phyloP scores from a whole-genome alignment of 1,139 yeast genomes.

The Candida anutae region DNA sequence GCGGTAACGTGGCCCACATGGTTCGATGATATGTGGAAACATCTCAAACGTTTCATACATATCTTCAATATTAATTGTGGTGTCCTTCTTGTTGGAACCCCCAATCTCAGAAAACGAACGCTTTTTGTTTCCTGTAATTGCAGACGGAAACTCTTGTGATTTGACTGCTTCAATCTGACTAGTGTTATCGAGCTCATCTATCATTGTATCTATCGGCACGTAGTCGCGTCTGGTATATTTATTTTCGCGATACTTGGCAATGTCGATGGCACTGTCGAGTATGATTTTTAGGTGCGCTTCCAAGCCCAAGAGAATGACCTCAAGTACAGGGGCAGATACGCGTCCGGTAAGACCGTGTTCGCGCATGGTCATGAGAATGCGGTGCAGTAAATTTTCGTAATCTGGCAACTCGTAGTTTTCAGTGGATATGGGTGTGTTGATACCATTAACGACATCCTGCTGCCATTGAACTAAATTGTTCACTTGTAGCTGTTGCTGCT shows the following conservation, averaged over 20 bases:
- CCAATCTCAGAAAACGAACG: constrained; percentile 13
- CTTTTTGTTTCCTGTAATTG: constrained; percentile 7
- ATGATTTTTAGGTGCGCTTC: constrained; percentile 72
- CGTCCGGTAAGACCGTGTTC: constrained; percentile 90
- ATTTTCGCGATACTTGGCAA: constrained; percentile 51
- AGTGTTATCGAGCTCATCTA: neutral
- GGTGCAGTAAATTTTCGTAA: constrained; percentile 53
- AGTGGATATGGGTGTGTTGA: constrained; percentile 73
- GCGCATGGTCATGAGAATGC: constrained; percentile 78
- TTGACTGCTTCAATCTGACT: neutral
- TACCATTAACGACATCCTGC: constrained; percentile 87
- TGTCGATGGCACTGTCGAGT: constrained; percentile 68
- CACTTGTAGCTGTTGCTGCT: constrained; percentile 40
- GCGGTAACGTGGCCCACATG: constrained; percentile 52
- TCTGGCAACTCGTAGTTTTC: constrained; percentile 84
- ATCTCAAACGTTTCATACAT: constrained; percentile 54
- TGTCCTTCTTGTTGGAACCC: constrained; percentile 11
- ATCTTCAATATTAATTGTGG: constrained; percentile 57
- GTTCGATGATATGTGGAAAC: constrained; percentile 62
- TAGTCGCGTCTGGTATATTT: constrained; percentile 44
- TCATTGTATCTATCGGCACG: constrained; percentile 12
- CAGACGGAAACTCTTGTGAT: constrained; percentile 1
- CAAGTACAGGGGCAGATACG: constrained; percentile 64
- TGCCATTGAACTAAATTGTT: constrained; percentile 77
- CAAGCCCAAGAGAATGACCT: constrained; percentile 68